Base-by-base conservation (phyloP, 768 basidiomycete genomes). In the Suillus discolor region DNA sequence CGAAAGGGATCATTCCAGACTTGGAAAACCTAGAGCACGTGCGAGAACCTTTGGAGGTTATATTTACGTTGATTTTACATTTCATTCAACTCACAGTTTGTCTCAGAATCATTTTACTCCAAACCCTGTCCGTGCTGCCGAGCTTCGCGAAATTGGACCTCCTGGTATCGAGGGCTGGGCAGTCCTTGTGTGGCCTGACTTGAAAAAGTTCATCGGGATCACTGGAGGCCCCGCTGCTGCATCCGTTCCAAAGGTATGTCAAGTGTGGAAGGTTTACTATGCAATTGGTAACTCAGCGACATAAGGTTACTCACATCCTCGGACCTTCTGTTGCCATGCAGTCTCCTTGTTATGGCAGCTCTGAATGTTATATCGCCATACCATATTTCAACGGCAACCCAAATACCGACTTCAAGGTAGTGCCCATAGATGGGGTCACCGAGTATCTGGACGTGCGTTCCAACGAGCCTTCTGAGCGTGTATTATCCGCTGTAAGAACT, bases 101-200 rank as follows among this genome's bases (percentile, higher is more conserved):
- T 36, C 7, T 16, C 12, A 67, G 66, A 54, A 25, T n/a, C 47
- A 67, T 44, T 49, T 67, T n/a, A 25, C 57, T 49, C 36, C 68
- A 15, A 63, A 65, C 28, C 65, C 67, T 23, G 8, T 53, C 11
- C 67, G 67, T 18, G 67, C 61, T n/a, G 54, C 54, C 2, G 55
- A 68, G 20, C 55, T 68, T 47, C 65, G 61, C 8, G 41, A 34
- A 38, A 57, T 65, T 15, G 66, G 66, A 4, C 23, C 34, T 16
- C 54, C 49, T 34, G 23, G 18, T 2, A n/a, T 16, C 5, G 34
- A 47, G 18, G 57, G 66, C 3, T 67, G 63, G 66, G 31, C 54
- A 12, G 38, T 42, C 18, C 28, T 41, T 42, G 59, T 67, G 2
- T 67, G 66, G 66, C 66, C 66, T 34, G 41, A 60, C 18, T 53